phyloP scores from a whole-genome alignment of 257 asterid species.

The Jaltomata sinuosa region DNA sequence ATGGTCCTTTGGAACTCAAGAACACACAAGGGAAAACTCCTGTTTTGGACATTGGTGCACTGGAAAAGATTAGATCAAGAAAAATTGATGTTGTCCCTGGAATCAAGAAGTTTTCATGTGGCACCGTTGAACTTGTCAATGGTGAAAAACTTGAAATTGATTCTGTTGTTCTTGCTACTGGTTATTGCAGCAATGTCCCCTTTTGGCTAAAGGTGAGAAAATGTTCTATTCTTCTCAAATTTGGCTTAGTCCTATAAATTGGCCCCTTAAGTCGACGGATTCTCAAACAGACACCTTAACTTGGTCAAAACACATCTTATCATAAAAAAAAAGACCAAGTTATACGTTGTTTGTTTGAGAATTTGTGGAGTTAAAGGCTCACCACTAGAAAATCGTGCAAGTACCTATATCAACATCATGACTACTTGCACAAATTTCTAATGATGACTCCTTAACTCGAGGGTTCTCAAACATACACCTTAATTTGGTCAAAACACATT shows the following conservation, averaged over 20 bases:
- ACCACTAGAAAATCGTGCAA: not conserved
- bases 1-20: slow-evolving; percentile 22
- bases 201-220: slow-evolving; percentile 11
- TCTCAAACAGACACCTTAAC: not conserved
- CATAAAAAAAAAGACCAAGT: not conserved
- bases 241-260: not conserved
- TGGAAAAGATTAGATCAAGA: slow-evolving; percentile 19
- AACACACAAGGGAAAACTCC: slow-evolving; percentile 19
- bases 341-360: not conserved
- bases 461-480: not conserved
- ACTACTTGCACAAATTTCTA: not conserved
- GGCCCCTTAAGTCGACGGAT: not conserved
- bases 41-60: slow-evolving; percentile 21
- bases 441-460: not conserved
- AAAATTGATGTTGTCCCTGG: slow-evolving; percentile 13
- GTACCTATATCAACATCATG: too few species aligned
- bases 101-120: slow-evolving; percentile 2
- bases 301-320: not conserved
- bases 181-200: slow-evolving; percentile 13
- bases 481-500: not conserved
- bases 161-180: slow-evolving; percentile 14
- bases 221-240: not conserved
- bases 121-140: slow-evolving; percentile 2
- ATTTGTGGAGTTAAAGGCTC: not conserved
- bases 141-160: slow-evolving; percentile 1